Base-by-base conservation (phyloP, 805 yeast genomes). In the Ogataea methanolica region DNA sequence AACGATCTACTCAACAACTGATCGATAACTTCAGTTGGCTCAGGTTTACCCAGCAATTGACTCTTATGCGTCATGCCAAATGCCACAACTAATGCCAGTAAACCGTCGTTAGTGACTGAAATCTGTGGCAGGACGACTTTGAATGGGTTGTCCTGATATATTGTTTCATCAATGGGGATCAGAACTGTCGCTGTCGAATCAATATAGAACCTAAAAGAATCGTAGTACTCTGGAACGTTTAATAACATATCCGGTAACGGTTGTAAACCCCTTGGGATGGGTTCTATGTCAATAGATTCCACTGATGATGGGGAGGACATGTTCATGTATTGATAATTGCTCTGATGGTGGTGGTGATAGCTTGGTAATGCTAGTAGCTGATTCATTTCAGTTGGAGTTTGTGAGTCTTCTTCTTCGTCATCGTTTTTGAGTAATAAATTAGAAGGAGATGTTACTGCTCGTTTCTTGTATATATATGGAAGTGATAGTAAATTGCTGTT, bases 111-210 rank as follows among this genome's bases (percentile, higher is more conserved):
- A 22, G 73, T 71, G 73, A 82, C 68, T 1, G 92, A 89, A 75
- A 86, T 72, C 54, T 76, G 78, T 0, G 94, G 92, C 12, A 87
- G 63, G 7, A 83, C 67, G 12, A 74, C 74, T 50, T 75, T 74
- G 66, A 85, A 85, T 0, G 95, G 95, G 55, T 85, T 86, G 55
- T 84, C 82, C 15, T 77, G 79, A 56, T 82, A 82, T 2, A 74
- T 57, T 7, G 69, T 60, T 3, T 76, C 69, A 9, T 88, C 88
- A 0, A 86, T 82, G 0, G 91, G 90, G 6, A 83, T 87, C 17
- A 85, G 69, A 23, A 75, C 68, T 35, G 72, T 72, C 1, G 91
- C 78, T 0, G 88, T 84, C 14, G 78, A 76, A 43, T 79, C 71
- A 8, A 80, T 65, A 71, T 78, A 87, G 52, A 82, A 82, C 51